Conservation (phyloP, 2,329 filamentous ascomycete species). For the Cyanodermella asteris region DNA sequence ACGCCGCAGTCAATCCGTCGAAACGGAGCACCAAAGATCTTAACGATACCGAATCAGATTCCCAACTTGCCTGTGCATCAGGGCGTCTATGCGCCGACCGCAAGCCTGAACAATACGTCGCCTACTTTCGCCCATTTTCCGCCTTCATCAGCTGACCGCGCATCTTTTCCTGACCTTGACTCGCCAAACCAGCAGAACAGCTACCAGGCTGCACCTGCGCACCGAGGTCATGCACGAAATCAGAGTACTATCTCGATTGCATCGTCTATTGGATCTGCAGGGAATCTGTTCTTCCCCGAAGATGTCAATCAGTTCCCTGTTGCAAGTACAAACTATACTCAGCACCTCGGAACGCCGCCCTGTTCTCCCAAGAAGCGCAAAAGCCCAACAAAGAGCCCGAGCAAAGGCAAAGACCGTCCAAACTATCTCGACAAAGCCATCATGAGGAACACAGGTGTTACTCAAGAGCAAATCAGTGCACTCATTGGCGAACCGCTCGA, state of each 20-base stretch:
- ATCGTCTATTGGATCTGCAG: constrained; percentile 27
- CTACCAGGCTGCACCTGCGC: constrained; percentile 16
- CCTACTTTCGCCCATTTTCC: constrained; percentile 30
- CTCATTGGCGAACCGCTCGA: constrained; percentile 54
- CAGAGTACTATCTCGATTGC: constrained; percentile 25
- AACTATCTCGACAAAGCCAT: constrained; percentile 31
- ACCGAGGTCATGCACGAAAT: constrained; percentile 20
- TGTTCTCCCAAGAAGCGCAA: constrained; percentile 16
- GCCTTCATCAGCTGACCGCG: constrained; percentile 9
- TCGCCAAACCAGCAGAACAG: constrained; percentile 31
- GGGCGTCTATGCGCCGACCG: too few species aligned
- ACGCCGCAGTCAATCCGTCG: too few species aligned
- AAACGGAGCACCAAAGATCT: too few species aligned
- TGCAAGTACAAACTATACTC: constrained; percentile 10
- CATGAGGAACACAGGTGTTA: constrained; percentile 61
- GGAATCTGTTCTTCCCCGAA: constrained; percentile 31
- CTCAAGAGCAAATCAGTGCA: constrained; percentile 58
- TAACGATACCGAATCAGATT: too few species aligned
- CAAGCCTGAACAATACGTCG: constrained; percentile 22
- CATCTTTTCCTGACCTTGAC: constrained; percentile 18
- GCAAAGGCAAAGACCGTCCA: constrained; percentile 21
- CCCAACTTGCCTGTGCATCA: too few species aligned
- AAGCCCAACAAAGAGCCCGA: constrained; percentile 20
- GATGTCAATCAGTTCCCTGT: constrained; percentile 24
- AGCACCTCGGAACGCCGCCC: constrained; percentile 6